Conservation (phyloP, 2,329 filamentous ascomycete species). For the Apiospora marii region DNA sequence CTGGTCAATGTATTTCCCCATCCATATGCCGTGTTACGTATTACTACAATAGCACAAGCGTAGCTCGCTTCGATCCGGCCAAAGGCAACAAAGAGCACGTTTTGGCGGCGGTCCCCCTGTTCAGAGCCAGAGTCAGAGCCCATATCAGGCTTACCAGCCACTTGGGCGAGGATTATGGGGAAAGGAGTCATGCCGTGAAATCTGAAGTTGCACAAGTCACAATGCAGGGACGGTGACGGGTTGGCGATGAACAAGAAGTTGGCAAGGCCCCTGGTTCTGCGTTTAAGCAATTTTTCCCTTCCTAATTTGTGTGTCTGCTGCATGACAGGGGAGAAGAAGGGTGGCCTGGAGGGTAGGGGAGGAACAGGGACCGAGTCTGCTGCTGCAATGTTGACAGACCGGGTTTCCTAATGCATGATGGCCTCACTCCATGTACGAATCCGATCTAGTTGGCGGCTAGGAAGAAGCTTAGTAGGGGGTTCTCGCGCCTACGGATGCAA, state of each 20-base stretch:
- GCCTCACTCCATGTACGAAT: conserved; percentile 7
- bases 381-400: conserved; percentile 12
- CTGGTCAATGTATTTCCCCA: background rate
- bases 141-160: background rate
- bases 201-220: conserved; percentile 1
- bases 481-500: conserved; percentile 38
- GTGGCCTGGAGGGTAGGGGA: background rate
- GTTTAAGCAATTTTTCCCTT: background rate
- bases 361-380: background rate
- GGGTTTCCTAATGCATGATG: conserved; percentile 11
- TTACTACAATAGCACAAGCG: conserved; percentile 1
- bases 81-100: conserved; percentile 12
- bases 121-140: background rate
- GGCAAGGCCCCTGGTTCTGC: background rate
- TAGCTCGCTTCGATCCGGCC: conserved; percentile 11
- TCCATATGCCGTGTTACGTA: background rate
- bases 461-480: conserved; percentile 18
- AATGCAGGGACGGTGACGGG: conserved; percentile 16
- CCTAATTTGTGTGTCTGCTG: background rate
- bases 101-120: background rate
- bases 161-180: background rate
- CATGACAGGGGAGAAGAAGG: background rate
- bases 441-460: conserved; percentile 11
- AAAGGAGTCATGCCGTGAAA: background rate
- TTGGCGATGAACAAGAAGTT: background rate